Percentiles rank a stretch among this genome's conserved stretches.
Evolutionary conservation across 441 rosid species (phyloP).

Genomic region (Iberis amara): DNA sequence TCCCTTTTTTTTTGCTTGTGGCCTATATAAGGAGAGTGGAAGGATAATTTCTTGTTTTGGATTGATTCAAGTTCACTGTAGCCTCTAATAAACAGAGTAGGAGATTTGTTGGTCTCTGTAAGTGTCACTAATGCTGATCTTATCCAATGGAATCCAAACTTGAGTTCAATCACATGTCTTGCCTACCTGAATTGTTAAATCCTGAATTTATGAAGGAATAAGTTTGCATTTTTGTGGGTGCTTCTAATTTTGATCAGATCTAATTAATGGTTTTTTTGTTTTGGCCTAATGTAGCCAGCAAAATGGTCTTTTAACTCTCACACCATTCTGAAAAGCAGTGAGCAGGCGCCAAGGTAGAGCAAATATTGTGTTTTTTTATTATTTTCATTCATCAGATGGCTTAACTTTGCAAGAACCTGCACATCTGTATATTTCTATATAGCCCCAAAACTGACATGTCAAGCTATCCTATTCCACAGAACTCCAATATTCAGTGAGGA

Average conservation of each 20-base stretch:
- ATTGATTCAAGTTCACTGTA: too few species aligned
- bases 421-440: too few species aligned
- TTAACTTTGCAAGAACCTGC: too few species aligned
- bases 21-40: too few species aligned
- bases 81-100: too few species aligned
- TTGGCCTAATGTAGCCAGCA: slow-evolving; percentile 48
- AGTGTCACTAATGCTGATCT: neutral
- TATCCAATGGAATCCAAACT: neutral
- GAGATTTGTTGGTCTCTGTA: neutral
- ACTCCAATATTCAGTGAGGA: slow-evolving; percentile 77
- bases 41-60: too few species aligned
- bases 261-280: slow-evolving; percentile 10
- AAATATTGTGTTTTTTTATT: neutral
- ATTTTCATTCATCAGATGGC: too few species aligned
- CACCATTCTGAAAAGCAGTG: slow-evolving; percentile 68
- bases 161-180: neutral
- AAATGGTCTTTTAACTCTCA: slow-evolving; percentile 87
- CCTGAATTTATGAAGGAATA: neutral
- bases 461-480: slow-evolving; percentile 29
- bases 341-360: slow-evolving; percentile 83
- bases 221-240: neutral
- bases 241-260: neutral
- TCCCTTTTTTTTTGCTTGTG: too few species aligned
- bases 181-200: slow-evolving; percentile 6
- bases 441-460: neutral